Conservation (phyloP, 371 early-diverging fungal species). For the Lichtheimia ramosa region DNA sequence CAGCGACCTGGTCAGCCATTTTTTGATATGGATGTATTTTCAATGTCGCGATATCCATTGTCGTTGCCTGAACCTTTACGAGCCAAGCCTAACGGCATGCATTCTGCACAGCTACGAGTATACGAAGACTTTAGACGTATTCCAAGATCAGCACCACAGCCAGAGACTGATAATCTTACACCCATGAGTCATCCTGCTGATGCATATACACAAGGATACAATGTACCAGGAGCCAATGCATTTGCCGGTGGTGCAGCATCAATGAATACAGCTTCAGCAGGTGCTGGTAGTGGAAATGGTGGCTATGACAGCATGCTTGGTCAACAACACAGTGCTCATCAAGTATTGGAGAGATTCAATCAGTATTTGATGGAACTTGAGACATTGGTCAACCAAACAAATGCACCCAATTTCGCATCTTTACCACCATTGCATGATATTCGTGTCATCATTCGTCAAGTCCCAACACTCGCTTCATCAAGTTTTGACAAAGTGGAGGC, state of each 20-base stretch:
- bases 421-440: conserved; percentile 83
- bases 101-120: conserved; percentile 73
- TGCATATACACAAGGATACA: conserved; percentile 14
- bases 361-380: conserved; percentile 80
- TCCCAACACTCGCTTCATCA: conserved; percentile 64
- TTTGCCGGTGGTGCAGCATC: background rate
- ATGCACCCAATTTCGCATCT: conserved; percentile 57
- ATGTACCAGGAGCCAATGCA: background rate
- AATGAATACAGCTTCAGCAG: background rate
- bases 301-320: conserved; percentile 8
- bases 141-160: conserved; percentile 28
- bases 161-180: conserved; percentile 3
- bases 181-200: conserved; percentile 12
- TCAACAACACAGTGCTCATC: conserved; percentile 41
- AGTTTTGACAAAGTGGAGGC: conserved; percentile 77
- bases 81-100: conserved; percentile 81
- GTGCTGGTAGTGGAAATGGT: background rate
- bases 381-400: conserved; percentile 59
- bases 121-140: conserved; percentile 76
- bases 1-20: conserved; percentile 83
- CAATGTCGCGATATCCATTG: conserved; percentile 75
- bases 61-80: conserved; percentile 85
- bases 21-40: conserved; percentile 81
- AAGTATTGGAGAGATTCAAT: conserved; percentile 69
- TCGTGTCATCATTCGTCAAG: conserved; percentile 69